Base-by-base conservation (phyloP, 2,329 filamentous ascomycete species). In the Dothideomycetidae sp. region DNA sequence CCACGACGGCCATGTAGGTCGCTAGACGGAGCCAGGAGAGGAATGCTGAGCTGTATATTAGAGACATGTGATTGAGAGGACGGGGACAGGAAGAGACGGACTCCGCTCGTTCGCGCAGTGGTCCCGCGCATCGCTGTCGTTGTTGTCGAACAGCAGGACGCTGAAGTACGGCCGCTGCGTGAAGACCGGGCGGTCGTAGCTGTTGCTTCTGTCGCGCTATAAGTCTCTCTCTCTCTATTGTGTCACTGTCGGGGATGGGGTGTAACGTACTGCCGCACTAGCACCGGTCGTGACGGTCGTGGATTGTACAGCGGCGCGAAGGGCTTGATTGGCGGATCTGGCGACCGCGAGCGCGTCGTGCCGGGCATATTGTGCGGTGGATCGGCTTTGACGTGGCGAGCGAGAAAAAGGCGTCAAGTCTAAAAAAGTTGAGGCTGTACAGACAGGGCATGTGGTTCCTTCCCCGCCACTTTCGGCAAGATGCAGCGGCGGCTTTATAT, bases 1-100 rank as follows among this genome's bases (percentile, higher is more conserved):
- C 75, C 5, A 96, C 84, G 36, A 98, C 68, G 46, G 84, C 76
- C 71, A 96, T 86, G 62, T 93, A 93, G 49, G 93, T 73, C 19
- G 81, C 78, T 2, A 96, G 71, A 3, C 86, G 77, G 13, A 96
- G 73, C 70, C 90, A 94, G 2, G 88, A 90, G 17, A 96, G 76
- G 53, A 94, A 94, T 0, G 73, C 61, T 65, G 39, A 4, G 13
- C 10, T 23, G n/a, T n/a, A n/a, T n/a, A n/a, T n/a, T n/a, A n/a
- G n/a, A n/a, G n/a, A n/a, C n/a, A n/a, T n/a, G n/a, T n/a, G n/a
- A n/a, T n/a, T n/a, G 29, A 35, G 28, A 18, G n/a, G 43, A 73
- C 70, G 74, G 45, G 3, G 18, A 15, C 17, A 15, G 17, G 13
- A 31, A 12, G 35, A 28, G 21, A 42, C 57, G 2, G 54, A 66